phyloP scores from a whole-genome alignment of 2,329 filamentous ascomycete species.

The Exophiala bonariae region DNA sequence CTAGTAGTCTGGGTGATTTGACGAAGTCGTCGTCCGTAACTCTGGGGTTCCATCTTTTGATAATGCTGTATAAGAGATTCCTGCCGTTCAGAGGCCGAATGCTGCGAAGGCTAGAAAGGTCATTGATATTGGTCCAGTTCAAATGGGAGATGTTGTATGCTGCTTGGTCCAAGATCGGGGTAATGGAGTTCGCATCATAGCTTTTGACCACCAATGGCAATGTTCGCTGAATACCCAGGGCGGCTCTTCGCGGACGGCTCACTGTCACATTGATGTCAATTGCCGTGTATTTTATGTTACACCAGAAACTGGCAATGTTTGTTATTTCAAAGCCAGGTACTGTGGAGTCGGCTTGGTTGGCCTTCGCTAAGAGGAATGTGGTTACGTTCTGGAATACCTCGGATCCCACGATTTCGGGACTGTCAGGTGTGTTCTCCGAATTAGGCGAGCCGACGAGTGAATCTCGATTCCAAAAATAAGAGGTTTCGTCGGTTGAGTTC shows the following conservation, averaged over 20 bases:
- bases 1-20: too few species aligned
- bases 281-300: not conserved
- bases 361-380: constrained; percentile 1
- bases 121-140: too few species aligned
- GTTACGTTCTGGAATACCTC: not conserved
- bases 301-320: constrained; percentile 1
- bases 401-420: not conserved
- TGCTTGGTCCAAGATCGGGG: not conserved
- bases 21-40: too few species aligned
- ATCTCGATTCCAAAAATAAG: not conserved
- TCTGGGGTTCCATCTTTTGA: too few species aligned
- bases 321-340: constrained; percentile 1
- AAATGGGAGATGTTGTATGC: too few species aligned
- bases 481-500: not conserved
- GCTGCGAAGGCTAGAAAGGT: too few species aligned
- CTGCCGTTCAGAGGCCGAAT: too few species aligned
- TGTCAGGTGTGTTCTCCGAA: not conserved
- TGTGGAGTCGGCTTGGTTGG: not conserved
- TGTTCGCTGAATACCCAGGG: not conserved
- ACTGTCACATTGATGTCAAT: not conserved
- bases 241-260: not conserved
- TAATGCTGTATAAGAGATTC: too few species aligned
- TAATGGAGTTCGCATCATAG: constrained; percentile 1
- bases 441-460: not conserved
- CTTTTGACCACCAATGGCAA: not conserved